These are phyloP conservation scores for Phytopythium helicoides DNA, from an alignment of 352 stramenopile genomes.

Conservation along the genomic window DNA sequence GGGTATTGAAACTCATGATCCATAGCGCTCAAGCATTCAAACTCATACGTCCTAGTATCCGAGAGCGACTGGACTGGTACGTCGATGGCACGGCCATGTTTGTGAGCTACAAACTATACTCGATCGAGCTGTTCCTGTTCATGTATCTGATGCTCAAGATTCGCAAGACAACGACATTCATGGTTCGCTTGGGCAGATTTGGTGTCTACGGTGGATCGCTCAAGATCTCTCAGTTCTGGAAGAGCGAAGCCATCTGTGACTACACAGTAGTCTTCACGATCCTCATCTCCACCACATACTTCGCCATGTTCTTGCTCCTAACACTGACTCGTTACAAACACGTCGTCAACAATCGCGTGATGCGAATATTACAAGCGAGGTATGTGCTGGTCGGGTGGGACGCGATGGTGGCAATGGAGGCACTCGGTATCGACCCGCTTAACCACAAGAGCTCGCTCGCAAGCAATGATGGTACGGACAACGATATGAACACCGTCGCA, in stretches of 20 bases:
- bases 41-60: not conserved
- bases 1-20: slow-evolving; percentile 10
- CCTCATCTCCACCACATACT: slow-evolving; percentile 5
- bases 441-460: not conserved
- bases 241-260: slow-evolving; percentile 26
- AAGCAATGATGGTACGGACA: not conserved
- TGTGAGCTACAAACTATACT: slow-evolving; percentile 34
- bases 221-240: slow-evolving; percentile 21
- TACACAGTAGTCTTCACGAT: slow-evolving; percentile 15
- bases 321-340: slow-evolving; percentile 10
- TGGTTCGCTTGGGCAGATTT: slow-evolving; percentile 14
- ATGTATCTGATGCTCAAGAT: slow-evolving; percentile 19
- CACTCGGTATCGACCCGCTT: slow-evolving; percentile 22
- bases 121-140: slow-evolving; percentile 13
- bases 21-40: slow-evolving; percentile 5
- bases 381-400: slow-evolving; percentile 19
- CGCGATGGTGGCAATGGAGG: slow-evolving; percentile 17
- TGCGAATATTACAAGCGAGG: slow-evolving; percentile 20
- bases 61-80: slow-evolving; percentile 13
- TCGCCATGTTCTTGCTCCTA: slow-evolving; percentile 3
- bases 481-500: slow-evolving; percentile 1
- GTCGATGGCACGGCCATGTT: slow-evolving; percentile 19
- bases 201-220: slow-evolving; percentile 19
- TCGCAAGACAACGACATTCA: slow-evolving; percentile 16
- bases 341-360: slow-evolving; percentile 16